Evolutionary conservation across 2,329 filamentous ascomycete species (phyloP).

Genomic region (Uncinocarpus reesii): DNA sequence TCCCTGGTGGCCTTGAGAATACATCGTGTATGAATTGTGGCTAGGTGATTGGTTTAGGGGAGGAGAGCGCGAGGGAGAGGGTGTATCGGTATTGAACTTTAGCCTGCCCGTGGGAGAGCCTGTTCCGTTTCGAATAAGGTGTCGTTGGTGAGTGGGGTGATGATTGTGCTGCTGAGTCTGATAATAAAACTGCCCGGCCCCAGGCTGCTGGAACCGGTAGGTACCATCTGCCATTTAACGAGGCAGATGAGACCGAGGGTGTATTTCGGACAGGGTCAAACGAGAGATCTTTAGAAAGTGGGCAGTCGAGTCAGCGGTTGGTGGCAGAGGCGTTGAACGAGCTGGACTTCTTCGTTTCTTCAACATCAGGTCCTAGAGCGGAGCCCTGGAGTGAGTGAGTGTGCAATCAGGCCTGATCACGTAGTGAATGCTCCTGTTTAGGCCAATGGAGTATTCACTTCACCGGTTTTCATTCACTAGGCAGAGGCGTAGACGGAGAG

Average conservation of each 20-base stretch:
- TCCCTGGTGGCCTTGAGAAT: constrained; percentile 38
- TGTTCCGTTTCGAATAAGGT: constrained; percentile 38
- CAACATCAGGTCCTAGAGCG: constrained; percentile 37
- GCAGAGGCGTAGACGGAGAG: not conserved
- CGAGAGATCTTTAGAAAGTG: constrained; percentile 22
- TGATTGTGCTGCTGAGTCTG: constrained; percentile 30
- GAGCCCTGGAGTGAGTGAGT: constrained; percentile 19
- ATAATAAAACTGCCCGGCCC: constrained; percentile 43
- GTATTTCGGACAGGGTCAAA: constrained; percentile 20
- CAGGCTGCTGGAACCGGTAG: constrained; percentile 46
- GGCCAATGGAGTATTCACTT: not conserved
- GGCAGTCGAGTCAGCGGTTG: constrained; percentile 19
- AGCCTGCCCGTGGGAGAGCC: constrained; percentile 38
- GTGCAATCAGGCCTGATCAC: constrained; percentile 5
- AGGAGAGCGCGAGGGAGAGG: constrained; percentile 41
- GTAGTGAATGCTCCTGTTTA: not conserved
- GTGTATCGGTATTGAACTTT: constrained; percentile 39
- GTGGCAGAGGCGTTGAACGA: constrained; percentile 30
- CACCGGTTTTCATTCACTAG: constrained; percentile 1
- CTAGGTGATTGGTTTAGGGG: constrained; percentile 34
- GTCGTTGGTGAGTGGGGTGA: constrained; percentile 35
- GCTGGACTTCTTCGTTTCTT: constrained; percentile 41
- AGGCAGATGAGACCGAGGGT: constrained; percentile 38
- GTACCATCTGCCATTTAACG: constrained; percentile 48
- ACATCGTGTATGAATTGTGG: constrained; percentile 40